Base-by-base conservation (phyloP, 306 rosid genomes). In the Canavalia ensiformis region DNA sequence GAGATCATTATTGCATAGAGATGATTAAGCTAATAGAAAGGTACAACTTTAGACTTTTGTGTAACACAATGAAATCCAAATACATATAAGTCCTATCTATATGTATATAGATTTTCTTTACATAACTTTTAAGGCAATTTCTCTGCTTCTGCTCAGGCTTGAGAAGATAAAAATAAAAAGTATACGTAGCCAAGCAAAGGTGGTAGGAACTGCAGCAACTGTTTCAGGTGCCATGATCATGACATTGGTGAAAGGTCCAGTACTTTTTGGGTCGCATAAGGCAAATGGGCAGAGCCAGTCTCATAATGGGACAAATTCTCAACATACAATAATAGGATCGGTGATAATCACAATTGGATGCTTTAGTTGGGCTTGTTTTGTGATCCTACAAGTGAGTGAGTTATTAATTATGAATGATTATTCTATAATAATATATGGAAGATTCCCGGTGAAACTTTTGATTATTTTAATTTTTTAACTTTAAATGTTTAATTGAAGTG, bases 191-290 rank as follows among this genome's bases (percentile, higher is more conserved):
- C 98, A 91, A 84, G 94, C 98, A 1, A 93, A 95, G 89, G 31
- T 95, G 72, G 18, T 93, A 0, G 99, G 99, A 60, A 93, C 99
- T 8, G 25, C 81, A 44, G 89, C 97, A 79, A 92, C 99, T 0
- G 93, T 95, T 46, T 86, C 87, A 7, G 99, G 99, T 44, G 97
- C 99, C 33, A 91, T 93, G 97, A 68, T 88, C 45, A 95, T 95
- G 93, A 92, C 98, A 33, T 30, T 95, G 52, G 9, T 90, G 7
- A 95, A 91, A 86, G 99, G 99, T 1, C 99, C 98, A 46, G 12
- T 86, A 12, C 25, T 91, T 78, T 83, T 91, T 4, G 87, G 93
- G 74, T 64, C 89, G 8, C 88, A 86, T 12, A 80, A 50, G 67
- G 55, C 41, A 42, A 29, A 63, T 6, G 39, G 34, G 25, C 75